A percentile compares a stretch with the other conserved stretches of the same genome.
phyloP scores from a whole-genome alignment of 1,284 basidiomycete genomes.

The Sanghuangporus sanghuang region DNA sequence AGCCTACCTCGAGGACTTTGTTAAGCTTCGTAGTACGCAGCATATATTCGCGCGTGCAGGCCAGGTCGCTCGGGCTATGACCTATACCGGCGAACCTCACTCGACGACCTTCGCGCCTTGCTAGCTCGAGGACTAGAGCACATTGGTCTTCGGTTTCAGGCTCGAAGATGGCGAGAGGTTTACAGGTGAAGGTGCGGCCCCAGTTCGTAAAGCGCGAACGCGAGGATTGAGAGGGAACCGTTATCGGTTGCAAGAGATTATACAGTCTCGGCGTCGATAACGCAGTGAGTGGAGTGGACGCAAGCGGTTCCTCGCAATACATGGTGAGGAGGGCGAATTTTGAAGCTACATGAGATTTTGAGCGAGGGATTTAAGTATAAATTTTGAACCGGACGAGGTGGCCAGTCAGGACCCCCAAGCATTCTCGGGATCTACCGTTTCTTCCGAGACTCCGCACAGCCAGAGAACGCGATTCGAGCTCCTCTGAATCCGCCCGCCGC shows the following conservation, averaged over 20 bases:
- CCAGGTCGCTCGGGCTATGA: conserved; percentile 90
- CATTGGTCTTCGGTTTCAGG: conserved; percentile 75
- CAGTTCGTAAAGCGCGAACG: conserved; percentile 61
- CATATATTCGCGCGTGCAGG: conserved; percentile 83
- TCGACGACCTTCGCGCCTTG: conserved; percentile 63
- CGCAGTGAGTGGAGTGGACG: neutral
- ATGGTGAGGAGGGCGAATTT: conserved; percentile 12
- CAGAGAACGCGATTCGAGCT: conserved; percentile 2
- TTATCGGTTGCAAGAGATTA: conserved; percentile 45
- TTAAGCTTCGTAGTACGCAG: conserved; percentile 70
- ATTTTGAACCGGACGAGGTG: neutral
- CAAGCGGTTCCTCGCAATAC: neutral
- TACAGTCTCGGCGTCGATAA: conserved; percentile 40
- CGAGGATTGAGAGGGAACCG: conserved; percentile 38
- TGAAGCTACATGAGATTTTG: conserved; percentile 9
- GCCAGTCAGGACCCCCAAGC: conserved; percentile 1
- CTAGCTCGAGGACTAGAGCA: conserved; percentile 78
- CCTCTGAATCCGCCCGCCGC: conserved; percentile 5
- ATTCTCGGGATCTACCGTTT: neutral
- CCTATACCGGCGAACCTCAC: conserved; percentile 87
- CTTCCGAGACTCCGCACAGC: neutral
- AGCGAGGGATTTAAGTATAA: conserved; percentile 11
- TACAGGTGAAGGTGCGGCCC: conserved; percentile 62
- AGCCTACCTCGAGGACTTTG: conserved; percentile 67
- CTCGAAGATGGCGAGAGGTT: conserved; percentile 67